These are phyloP conservation scores for Panicum hallii DNA, from an alignment of 202 grass and related monocot genomes.

Conservation along the genomic window DNA sequence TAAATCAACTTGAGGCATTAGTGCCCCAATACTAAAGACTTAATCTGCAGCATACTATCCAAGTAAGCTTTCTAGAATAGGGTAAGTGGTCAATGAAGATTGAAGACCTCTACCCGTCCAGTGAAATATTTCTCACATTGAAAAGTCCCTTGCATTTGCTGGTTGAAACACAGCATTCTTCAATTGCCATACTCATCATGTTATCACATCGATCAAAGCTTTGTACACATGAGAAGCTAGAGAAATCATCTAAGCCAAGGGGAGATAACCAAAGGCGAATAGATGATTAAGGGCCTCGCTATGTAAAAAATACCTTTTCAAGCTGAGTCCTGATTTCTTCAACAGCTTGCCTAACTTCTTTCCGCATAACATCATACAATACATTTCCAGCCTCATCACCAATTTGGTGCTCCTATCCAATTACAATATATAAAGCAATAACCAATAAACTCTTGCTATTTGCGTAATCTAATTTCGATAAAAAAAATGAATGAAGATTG, in stretches of 20 bases:
- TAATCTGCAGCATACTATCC: neutral
- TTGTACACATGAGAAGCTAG: neutral
- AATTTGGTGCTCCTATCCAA: conserved; percentile 49
- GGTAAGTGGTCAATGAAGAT: neutral
- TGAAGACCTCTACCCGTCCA: neutral
- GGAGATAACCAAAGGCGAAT: neutral
- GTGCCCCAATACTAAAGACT: neutral
- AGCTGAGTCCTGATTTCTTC: conserved; percentile 86
- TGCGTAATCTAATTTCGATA: neutral
- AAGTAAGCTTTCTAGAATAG: neutral
- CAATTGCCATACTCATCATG: neutral
- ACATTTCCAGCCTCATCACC: conserved; percentile 45
- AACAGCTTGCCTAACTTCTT: conserved; percentile 90
- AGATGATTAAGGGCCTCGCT: neutral
- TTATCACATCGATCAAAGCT: neutral
- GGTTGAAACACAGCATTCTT: neutral
- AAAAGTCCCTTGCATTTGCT: neutral
- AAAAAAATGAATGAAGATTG: conserved; percentile 29
- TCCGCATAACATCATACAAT: conserved; percentile 80
- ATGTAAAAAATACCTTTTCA: conserved; percentile 63
- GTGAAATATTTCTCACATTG: neutral
- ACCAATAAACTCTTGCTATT: conserved; percentile 1
- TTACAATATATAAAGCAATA: conserved; percentile 3
- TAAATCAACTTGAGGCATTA: neutral
- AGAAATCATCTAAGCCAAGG: neutral